Base-by-base conservation (phyloP, 2,329 filamentous ascomycete genomes). In the Basipetospora chlamydospora region DNA sequence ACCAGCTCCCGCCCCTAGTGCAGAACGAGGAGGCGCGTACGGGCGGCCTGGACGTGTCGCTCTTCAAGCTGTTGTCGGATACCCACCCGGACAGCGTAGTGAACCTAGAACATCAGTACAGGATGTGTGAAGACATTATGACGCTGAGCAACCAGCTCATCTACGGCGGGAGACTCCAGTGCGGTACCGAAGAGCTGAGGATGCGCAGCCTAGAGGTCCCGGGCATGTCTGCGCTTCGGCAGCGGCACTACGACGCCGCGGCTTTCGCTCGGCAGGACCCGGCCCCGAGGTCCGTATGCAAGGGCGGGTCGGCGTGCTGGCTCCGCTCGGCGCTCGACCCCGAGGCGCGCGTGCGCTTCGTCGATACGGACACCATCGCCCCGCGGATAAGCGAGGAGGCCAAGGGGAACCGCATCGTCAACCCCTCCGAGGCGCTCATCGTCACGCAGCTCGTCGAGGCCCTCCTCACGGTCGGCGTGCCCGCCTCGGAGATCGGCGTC, bases 101-200 rank as follows among this genome's bases (percentile, higher is more conserved):
- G 42, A 93, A 82, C 43, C 70, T 98, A 2, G 86, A 90, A 48
- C 86, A 95, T 49, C 90, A 98, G 53, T 98, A 98, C 53, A 84
- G 90, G 42, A 98, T 98, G 90, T 94, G 85, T 49, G 82, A 90
- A 46, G 90, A 98, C 42, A 82, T 98, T 42, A 96, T 96, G 88
- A 70, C 79, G 2, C 69, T 98, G 11, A 92, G 85, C 43, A 98
- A 95, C 55, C 81, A 73, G 1, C 70, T 98, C 39, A 95, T 98
- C 48, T 98, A 98, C 59, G 67, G 78, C n/a, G 88, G 87, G 4
- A 73, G 77, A 25, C 68, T 98, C 26, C 88, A 90, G 49, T 98
- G 90, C 51, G 90, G 90, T 17, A 93, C 78, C 4, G 67, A 80
- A 32, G 66, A 70, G 36, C 75, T 96, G 9, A 82, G 85, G 9